Evolutionary conservation across 768 basidiomycete genomes (phyloP).

Genomic region (Boletales sp.): DNA sequence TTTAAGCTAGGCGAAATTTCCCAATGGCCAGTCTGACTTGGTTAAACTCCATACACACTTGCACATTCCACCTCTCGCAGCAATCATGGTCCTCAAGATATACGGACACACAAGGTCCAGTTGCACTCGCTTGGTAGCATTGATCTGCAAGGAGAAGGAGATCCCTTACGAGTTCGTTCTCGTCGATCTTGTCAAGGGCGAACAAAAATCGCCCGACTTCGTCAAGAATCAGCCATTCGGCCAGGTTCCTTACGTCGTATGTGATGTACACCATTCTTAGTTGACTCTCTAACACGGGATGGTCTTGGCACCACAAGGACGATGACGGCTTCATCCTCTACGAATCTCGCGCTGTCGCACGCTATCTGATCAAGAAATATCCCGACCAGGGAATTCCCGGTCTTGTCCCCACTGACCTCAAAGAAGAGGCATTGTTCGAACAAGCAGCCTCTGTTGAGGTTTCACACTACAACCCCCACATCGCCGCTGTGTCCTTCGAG

Average conservation of each 20-base stretch:
- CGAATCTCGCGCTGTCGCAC: slow-evolving; percentile 58
- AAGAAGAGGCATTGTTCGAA: slow-evolving; percentile 31
- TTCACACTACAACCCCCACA: slow-evolving; percentile 46
- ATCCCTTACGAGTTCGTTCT: slow-evolving; percentile 51
- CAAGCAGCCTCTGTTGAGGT: slow-evolving; percentile 44
- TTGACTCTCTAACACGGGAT: neutral
- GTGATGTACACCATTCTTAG: neutral
- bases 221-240: slow-evolving; percentile 55
- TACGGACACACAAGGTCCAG: slow-evolving; percentile 37
- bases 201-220: slow-evolving; percentile 46
- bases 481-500: slow-evolving; percentile 40
- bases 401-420: slow-evolving; percentile 45
- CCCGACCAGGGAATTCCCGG: slow-evolving; percentile 41
- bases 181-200: slow-evolving; percentile 40
- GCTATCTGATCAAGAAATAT: slow-evolving; percentile 58
- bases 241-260: slow-evolving; percentile 45
- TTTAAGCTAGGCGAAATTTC: too few species aligned
- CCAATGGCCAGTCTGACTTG: too few species aligned
- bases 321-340: slow-evolving; percentile 63
- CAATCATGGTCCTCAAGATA: slow-evolving; percentile 37
- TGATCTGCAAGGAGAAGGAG: slow-evolving; percentile 51
- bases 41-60: too few species aligned
- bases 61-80: too few species aligned
- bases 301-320: slow-evolving; percentile 30
- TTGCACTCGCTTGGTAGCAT: slow-evolving; percentile 49